Evolutionary conservation across 176 grass and related monocot genomes (phyloP), one percentile per base, ranked within the genome.

Genomic region (Oryza rufipogon): DNA sequence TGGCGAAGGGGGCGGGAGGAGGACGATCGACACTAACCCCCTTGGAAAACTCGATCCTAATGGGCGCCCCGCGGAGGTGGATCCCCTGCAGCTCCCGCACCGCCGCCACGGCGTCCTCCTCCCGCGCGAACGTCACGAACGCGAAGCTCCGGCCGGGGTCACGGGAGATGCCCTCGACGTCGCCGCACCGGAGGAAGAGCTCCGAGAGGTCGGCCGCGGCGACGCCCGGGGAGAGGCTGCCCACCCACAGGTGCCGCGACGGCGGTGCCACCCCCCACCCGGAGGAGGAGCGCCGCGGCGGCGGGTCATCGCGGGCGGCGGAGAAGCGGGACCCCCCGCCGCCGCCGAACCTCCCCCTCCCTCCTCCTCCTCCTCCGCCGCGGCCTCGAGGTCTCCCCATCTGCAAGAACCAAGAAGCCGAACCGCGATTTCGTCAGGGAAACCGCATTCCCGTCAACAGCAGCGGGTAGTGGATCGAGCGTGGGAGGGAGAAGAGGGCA

Each of bases 41-140:
- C 91, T 98, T 95, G 80, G 93, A 90, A 94, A 95, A 98, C 81
- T 98, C 93, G 80, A 98, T 93, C 85, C 91, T 98, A 95, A 98
- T 45, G 65, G 89, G 74, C 45, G 75, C 75, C 47, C 91, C 93
- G 20, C 83, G 89, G 32, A 98, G 39, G 60, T 60, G 79, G 81
- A 34, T 56, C 47, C 96, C 96, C 73, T 94, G 96, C 19, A 98
- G 91, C 45, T 82, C 87, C 71, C 72, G 83, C 68, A 92, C 68
- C 0, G 96, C 96, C 1, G 85, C 87, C 17, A 87, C 19, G 0
- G 96, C 93, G 75, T 89, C 93, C 54, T 90, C 87, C 76, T 74
- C 92, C 82, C 81, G 91, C 69, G 19, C 19, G 60, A 88, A 98
- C 73, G 89, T 92, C 70, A 98, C 89, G 81, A 98, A 95, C 14